Conservation (phyloP, 805 yeast genomes). For the Ogataea zsoltii region DNA sequence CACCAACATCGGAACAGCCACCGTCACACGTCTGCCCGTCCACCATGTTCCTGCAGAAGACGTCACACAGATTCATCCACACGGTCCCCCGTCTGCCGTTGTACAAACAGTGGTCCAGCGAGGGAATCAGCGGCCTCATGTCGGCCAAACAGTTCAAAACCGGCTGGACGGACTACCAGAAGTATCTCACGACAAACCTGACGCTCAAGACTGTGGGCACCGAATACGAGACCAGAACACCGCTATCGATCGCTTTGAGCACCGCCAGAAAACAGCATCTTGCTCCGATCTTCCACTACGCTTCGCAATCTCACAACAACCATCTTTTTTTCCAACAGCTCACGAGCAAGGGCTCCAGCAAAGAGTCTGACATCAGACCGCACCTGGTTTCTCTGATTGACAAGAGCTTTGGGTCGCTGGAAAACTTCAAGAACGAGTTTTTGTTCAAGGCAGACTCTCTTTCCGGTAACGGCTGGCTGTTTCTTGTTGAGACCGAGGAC, state of each 20-base stretch:
- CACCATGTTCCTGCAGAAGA: constrained; percentile 10
- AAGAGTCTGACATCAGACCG: constrained; percentile 26
- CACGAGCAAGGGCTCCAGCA: constrained; percentile 22
- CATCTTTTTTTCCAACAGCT: constrained; percentile 81
- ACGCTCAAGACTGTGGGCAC: constrained; percentile 74
- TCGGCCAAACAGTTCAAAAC: constrained; percentile 63
- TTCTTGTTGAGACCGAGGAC: constrained; percentile 63
- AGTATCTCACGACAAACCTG: constrained; percentile 57
- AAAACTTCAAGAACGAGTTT: constrained; percentile 51
- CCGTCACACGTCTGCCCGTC: too few species aligned
- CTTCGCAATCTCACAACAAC: constrained; percentile 90
- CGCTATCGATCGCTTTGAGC: constrained; percentile 67
- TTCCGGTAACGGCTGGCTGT: constrained; percentile 76
- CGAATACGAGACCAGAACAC: constrained; percentile 70
- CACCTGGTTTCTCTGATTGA: constrained; percentile 35
- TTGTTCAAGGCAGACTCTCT: constrained; percentile 50
- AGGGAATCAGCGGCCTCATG: constrained; percentile 68
- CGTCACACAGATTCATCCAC: constrained; percentile 48
- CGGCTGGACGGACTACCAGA: constrained; percentile 85
- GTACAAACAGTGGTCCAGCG: constrained; percentile 37
- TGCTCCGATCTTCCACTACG: constrained; percentile 77
- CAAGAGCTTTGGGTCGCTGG: constrained; percentile 44
- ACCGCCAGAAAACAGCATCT: constrained; percentile 67
- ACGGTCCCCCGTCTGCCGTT: constrained; percentile 58
- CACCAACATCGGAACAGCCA: not conserved